These are phyloP conservation scores for Cyberlindnera nakhonratchasimensis DNA, from an alignment of 805 yeast genomes.

Conservation along the genomic window DNA sequence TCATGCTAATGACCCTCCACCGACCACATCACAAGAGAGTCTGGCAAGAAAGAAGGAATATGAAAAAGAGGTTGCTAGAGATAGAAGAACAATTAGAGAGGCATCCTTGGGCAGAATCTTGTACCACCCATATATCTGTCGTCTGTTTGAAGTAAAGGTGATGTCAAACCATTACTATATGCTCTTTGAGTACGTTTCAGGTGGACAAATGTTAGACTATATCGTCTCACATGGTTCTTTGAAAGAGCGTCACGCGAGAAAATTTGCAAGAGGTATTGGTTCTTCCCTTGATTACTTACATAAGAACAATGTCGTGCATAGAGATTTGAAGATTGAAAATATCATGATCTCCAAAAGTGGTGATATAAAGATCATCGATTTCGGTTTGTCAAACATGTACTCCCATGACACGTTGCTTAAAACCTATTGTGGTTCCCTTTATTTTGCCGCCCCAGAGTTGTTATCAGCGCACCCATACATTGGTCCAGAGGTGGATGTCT, in stretches of 20 bases:
- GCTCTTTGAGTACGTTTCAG: constrained; percentile 94
- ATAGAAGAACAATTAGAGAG: constrained; percentile 88
- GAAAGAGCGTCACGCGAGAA: constrained; percentile 90
- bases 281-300: constrained; percentile 94
- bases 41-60: constrained; percentile 63
- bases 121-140: constrained; percentile 89
- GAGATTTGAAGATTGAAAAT: constrained; percentile 95
- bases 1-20: constrained; percentile 66
- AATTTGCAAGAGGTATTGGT: constrained; percentile 91
- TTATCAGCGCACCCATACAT: constrained; percentile 86
- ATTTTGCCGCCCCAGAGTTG: constrained; percentile 98
- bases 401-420: constrained; percentile 68
- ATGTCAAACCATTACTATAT: constrained; percentile 97
- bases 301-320: constrained; percentile 89
- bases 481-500: constrained; percentile 97
- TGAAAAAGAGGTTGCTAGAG: constrained; percentile 84
- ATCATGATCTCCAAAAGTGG: constrained; percentile 92
- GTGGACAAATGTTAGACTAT: constrained; percentile 96
- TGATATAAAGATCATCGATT: constrained; percentile 92
- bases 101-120: constrained; percentile 89
- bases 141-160: constrained; percentile 88
- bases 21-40: constrained; percentile 53
- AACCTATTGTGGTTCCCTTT: constrained; percentile 95
- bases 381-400: constrained; percentile 88
- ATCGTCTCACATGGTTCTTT: constrained; percentile 94